Conservation (phyloP, 2,329 filamentous ascomycete genomes). For the Aureobasidium sp. region DNA sequence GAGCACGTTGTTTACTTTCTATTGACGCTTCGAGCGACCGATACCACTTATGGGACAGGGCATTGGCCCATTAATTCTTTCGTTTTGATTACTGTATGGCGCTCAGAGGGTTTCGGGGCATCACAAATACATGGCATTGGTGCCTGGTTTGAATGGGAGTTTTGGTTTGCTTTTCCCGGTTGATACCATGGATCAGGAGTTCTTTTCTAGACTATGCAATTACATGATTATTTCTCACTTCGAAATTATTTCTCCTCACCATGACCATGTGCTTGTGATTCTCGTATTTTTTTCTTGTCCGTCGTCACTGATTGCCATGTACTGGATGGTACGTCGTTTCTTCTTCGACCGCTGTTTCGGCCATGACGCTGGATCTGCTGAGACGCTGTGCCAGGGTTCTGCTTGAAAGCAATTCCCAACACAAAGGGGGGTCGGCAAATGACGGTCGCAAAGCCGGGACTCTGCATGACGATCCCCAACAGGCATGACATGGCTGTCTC, state of each 20-base stretch:
- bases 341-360: background rate
- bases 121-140: slow-evolving; percentile 3
- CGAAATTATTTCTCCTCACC: background rate
- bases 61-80: slow-evolving; percentile 13
- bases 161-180: slow-evolving; percentile 11
- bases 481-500: slow-evolving; percentile 13
- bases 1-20: background rate
- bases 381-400: background rate
- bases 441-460: background rate
- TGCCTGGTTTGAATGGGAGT: slow-evolving; percentile 10
- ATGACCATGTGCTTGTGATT: background rate
- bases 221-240: background rate
- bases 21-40: slow-evolving; percentile 5
- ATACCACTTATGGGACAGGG: slow-evolving; percentile 11
- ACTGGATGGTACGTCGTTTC: background rate
- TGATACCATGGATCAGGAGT: slow-evolving; percentile 16
- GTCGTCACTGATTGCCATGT: background rate
- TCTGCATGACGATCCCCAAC: background rate
- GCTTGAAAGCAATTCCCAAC: background rate
- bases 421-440: slow-evolving; percentile 8
- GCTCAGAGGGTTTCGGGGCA: background rate
- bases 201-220: slow-evolving; percentile 10
- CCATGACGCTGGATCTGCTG: background rate
- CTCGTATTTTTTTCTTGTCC: background rate
- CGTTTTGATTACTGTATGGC: background rate